Percentiles rank a stretch among this genome's conserved stretches.
phyloP scores from a whole-genome alignment of 2,329 filamentous ascomycete genomes.

The Aspergillus sp. region DNA sequence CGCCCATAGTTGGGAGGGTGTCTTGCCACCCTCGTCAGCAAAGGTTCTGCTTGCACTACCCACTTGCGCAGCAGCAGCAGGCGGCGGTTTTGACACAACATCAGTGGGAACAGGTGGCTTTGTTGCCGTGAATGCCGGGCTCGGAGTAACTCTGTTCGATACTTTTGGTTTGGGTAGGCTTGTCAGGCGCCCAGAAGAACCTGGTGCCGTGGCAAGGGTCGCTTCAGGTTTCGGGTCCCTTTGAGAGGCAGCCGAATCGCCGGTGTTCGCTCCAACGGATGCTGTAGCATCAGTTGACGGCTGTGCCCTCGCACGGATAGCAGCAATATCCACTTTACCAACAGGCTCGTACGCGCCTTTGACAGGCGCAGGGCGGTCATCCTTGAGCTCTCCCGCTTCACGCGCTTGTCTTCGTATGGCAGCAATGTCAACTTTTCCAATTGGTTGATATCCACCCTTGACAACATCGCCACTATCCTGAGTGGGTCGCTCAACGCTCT shows the following conservation, averaged over 20 bases:
- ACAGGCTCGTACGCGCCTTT: constrained; percentile 93
- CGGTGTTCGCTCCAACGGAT: constrained; percentile 34
- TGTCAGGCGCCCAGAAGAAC: constrained; percentile 69
- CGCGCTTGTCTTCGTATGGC: constrained; percentile 72
- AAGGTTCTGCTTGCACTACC: constrained; percentile 85
- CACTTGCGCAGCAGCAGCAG: constrained; percentile 52
- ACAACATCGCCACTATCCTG: constrained; percentile 59
- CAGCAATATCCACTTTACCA: constrained; percentile 94
- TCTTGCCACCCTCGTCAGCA: constrained; percentile 91
- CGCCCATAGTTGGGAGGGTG: constrained; percentile 92
- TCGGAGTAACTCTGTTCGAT: constrained; percentile 74
- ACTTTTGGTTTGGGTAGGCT: constrained; percentile 91
- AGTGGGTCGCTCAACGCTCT: constrained; percentile 38
- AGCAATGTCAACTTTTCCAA: constrained; percentile 96
- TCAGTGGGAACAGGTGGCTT: constrained; percentile 75
- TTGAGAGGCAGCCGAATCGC: constrained; percentile 39
- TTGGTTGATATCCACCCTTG: constrained; percentile 79
- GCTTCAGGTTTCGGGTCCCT: constrained; percentile 16
- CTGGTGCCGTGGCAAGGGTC: constrained; percentile 58
- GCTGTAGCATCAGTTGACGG: constrained; percentile 42
- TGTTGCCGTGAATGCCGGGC: constrained; percentile 71
- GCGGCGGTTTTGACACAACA: constrained; percentile 53
- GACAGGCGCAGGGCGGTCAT: constrained; percentile 75
- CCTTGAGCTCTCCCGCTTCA: constrained; percentile 49
- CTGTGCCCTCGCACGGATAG: constrained; percentile 78